A percentile compares a stretch with the other conserved stretches of the same genome.
phyloP scores from a whole-genome alignment of 108 stramenopile genomes.

The Nitzschia sp. region DNA sequence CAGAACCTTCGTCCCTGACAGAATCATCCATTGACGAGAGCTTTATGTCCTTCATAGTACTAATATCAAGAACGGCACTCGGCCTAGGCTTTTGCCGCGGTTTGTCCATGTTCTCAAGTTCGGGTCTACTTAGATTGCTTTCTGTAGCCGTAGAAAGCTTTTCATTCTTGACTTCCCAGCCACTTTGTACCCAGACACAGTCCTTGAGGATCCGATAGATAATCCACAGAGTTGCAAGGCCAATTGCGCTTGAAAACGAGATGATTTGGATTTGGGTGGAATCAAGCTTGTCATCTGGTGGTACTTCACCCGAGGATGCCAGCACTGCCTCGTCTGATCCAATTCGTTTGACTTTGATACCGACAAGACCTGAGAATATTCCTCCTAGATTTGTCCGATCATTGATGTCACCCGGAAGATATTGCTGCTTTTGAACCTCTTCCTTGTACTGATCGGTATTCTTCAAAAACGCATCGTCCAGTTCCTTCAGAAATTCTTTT shows the following conservation, averaged over 20 bases:
- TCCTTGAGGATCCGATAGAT: slow-evolving; percentile 17
- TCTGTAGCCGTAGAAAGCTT: not conserved
- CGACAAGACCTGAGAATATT: not conserved
- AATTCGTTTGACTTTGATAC: not conserved
- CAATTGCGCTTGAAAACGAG: not conserved
- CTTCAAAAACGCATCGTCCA: not conserved
- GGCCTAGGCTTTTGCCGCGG: not conserved
- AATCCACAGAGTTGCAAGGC: not conserved
- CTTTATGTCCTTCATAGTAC: not conserved
- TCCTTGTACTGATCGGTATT: not conserved
- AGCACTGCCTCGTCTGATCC: not conserved
- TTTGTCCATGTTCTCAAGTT: slow-evolving; percentile 18
- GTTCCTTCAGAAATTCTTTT: not conserved
- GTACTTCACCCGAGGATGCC: no score
- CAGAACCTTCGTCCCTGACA: not conserved
- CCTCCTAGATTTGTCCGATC: slow-evolving; percentile 9
- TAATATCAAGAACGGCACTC: not conserved
- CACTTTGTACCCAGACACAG: slow-evolving; percentile 13
- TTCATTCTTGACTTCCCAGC: slow-evolving; percentile 2
- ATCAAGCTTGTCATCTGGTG: not conserved
- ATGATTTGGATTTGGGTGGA: slow-evolving; percentile 1
- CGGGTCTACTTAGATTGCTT: not conserved
- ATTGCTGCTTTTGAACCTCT: slow-evolving; percentile 12
- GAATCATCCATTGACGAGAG: not conserved
- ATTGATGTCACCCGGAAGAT: slow-evolving; percentile 13